These are phyloP conservation scores for Chimonanthus praecox DNA, from an alignment of 164 flowering plant genomes.

Conservation along the genomic window DNA sequence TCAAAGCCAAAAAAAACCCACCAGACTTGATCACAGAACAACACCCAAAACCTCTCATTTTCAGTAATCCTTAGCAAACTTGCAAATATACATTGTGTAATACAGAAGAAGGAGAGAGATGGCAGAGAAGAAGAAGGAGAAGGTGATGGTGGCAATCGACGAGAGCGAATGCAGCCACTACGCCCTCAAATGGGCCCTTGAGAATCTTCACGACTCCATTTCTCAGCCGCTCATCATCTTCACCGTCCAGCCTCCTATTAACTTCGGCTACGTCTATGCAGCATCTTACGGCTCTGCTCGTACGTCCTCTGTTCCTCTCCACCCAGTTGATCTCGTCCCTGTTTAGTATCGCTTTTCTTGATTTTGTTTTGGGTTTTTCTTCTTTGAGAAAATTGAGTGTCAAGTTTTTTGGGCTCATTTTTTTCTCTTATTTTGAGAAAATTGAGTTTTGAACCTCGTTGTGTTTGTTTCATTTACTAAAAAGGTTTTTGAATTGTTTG, in stretches of 20 bases:
- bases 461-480: background rate
- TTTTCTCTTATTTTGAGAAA: background rate
- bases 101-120: slow-evolving; percentile 6
- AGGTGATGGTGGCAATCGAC: slow-evolving; percentile 73
- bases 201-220: slow-evolving; percentile 31
- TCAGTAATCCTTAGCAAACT: too few relatives aligned
- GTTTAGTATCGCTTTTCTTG: background rate
- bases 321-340: background rate
- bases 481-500: background rate
- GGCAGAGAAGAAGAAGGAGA: slow-evolving; percentile 29
- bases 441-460: background rate
- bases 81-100: background rate
- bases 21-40: too few relatives aligned
- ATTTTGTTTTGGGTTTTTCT: background rate
- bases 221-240: background rate
- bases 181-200: slow-evolving; percentile 63
- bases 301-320: slow-evolving; percentile 11
- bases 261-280: slow-evolving; percentile 27
- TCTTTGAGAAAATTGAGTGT: background rate
- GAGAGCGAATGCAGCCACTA: slow-evolving; percentile 70
- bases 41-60: too few relatives aligned
- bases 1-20: too few relatives aligned
- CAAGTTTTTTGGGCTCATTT: too few relatives aligned
- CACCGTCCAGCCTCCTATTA: slow-evolving; percentile 18
- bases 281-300: slow-evolving; percentile 40